phyloP scores from a whole-genome alignment of 2,329 filamentous ascomycete genomes.

The Penicillium paneum region DNA sequence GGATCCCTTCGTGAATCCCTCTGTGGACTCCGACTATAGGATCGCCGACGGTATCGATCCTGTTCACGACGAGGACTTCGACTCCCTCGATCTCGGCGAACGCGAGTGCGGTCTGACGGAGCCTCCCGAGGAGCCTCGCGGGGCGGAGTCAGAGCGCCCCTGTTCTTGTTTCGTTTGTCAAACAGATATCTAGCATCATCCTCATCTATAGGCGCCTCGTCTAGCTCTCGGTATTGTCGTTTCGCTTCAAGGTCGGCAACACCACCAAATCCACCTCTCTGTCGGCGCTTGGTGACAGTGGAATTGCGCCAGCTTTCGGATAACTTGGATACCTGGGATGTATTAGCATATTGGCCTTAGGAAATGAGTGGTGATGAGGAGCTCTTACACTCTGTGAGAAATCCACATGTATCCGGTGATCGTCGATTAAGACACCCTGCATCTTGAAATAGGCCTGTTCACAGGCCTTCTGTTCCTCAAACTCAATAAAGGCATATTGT shows the following conservation, averaged over 20 bases:
- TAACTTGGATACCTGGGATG: conserved; percentile 61
- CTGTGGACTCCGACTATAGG: conserved; percentile 29
- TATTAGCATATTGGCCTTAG: conserved; percentile 13
- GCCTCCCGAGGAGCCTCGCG: conserved; percentile 5
- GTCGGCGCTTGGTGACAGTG: conserved; percentile 74
- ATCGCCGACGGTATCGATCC: conserved; percentile 41
- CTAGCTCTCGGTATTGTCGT: conserved; percentile 77
- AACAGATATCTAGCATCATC: conserved; percentile 67
- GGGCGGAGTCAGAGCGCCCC: conserved; percentile 13
- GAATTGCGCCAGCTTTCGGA: conserved; percentile 85
- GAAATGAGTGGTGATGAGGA: background rate
- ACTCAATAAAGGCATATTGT: conserved; percentile 98
- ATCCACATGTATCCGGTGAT: conserved; percentile 95
- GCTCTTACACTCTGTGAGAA: conserved; percentile 86
- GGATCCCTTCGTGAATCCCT: conserved; percentile 23
- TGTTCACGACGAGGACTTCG: conserved; percentile 27
- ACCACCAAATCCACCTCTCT: conserved; percentile 80
- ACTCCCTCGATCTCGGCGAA: conserved; percentile 30
- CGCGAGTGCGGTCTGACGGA: conserved; percentile 45
- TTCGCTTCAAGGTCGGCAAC: conserved; percentile 84
- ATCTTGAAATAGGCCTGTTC: conserved; percentile 98
- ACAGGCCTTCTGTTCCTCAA: conserved; percentile 85
- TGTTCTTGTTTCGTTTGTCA: conserved; percentile 49
- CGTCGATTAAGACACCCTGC: conserved; percentile 95
- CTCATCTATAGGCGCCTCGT: conserved; percentile 46